Evolutionary conservation across 495 filamentous ascomycete species (phyloP), one percentile per base, ranked within the genome.

Genomic region (Neurospora hispaniola): DNA sequence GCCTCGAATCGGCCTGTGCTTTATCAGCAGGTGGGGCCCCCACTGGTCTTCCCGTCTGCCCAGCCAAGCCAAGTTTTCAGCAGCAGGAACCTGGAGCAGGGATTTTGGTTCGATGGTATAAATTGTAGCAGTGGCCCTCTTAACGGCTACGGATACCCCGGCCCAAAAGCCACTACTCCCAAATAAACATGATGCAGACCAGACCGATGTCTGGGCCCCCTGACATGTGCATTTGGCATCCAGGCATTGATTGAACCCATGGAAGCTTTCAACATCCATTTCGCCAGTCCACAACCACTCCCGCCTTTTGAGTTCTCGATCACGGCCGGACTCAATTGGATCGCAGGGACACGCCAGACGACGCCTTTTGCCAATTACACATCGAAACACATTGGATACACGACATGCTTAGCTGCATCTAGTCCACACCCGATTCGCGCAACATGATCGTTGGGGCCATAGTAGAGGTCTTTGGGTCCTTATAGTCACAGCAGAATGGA

Each of bases 401-500:
- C 54, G 54, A 66, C 54, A 79, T 78, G 77, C 72, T 68, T 71
- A 48, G 66, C 69, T 7, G 70, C 48, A 23, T 31, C 69, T 72
- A 75, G 42, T 62, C 39, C 48, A 43, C 39, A 18, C 41, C 9
- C 16, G 42, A 27, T 71, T 31, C 69, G 74, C 74, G 69, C 76
- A 78, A 72, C 75, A 80, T 80, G 79, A 80, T 42, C 76, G 73
- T 74, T 74, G 73, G 70, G 72, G 70, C 70, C 48, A 68, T 39
- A 73, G 27, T 3, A 35, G 27, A 27, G 20, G 9, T 41, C 10
- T 41, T 41, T 3, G 10, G 40, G 48, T 59, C 48, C 48, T 23
- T 66, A 66, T 59, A 59, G 20, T 66, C 16, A 66, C 27, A 66
- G 72, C 79, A 82, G 74, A 71, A 88, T 88, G 86, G 86, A 88